phyloP scores from a whole-genome alignment of 1,284 basidiomycete genomes.

The Mycocalia duriaeana region DNA sequence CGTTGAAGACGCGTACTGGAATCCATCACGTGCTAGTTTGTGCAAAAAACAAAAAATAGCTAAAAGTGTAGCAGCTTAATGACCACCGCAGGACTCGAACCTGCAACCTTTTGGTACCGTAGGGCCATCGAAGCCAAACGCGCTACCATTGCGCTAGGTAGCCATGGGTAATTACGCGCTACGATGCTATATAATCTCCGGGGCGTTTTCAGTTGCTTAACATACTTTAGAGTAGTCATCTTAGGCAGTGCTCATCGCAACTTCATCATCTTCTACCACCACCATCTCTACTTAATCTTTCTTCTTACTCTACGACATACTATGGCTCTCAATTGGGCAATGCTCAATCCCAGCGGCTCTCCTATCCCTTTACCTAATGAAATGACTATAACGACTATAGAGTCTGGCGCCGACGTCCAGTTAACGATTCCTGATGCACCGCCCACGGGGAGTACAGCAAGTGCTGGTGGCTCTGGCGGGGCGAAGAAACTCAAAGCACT shows the following conservation, averaged over 20 bases:
- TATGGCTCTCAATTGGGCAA: slow-evolving; percentile 79
- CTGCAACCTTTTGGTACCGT: slow-evolving; percentile 77
- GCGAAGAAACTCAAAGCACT: slow-evolving; percentile 52
- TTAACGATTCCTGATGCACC: slow-evolving; percentile 52
- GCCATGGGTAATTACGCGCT: slow-evolving; percentile 37
- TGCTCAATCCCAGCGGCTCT: slow-evolving; percentile 51
- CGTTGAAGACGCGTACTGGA: no score
- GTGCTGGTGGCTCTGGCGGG: slow-evolving; percentile 48
- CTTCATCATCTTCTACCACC: no score
- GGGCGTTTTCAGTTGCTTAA: no score
- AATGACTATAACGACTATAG: slow-evolving; percentile 48
- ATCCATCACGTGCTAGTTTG: slow-evolving; percentile 54
- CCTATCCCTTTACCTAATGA: slow-evolving; percentile 67
- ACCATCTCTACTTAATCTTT: neutral
- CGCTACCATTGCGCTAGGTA: slow-evolving; percentile 81
- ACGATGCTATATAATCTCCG: no score
- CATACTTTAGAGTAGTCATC: no score
- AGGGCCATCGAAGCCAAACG: slow-evolving; percentile 85
- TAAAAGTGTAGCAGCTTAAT: slow-evolving; percentile 17
- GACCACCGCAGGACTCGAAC: slow-evolving; percentile 86
- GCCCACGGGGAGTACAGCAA: slow-evolving; percentile 30
- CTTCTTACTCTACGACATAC: slow-evolving; percentile 10
- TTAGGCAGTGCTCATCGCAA: no score
- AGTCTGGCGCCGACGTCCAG: slow-evolving; percentile 52
- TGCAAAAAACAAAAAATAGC: slow-evolving; percentile 20